phyloP scores from a whole-genome alignment of 2,329 filamentous ascomycete species.

The Cercospora sp. region DNA sequence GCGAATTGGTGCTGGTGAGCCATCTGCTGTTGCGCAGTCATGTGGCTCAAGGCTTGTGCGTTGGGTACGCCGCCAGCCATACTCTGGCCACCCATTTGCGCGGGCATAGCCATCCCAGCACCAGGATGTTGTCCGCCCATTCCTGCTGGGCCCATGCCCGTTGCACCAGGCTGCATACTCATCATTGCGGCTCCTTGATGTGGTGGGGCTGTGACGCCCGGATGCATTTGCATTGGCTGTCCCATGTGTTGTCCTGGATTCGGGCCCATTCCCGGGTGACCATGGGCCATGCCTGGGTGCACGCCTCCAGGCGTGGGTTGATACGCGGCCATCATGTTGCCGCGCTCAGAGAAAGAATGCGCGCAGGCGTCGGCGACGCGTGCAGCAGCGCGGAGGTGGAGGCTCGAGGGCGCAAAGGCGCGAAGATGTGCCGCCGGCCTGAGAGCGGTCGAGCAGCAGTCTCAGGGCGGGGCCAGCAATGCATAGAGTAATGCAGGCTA shows the following conservation, averaged over 20 bases:
- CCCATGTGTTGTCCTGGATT: slow-evolving; percentile 69
- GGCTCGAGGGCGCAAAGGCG: slow-evolving; percentile 16
- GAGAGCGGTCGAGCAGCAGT: slow-evolving; percentile 34
- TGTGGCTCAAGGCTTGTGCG: slow-evolving; percentile 69
- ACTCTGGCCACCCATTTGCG: slow-evolving; percentile 39
- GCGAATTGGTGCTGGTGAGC: slow-evolving; percentile 41
- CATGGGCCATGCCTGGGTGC: slow-evolving; percentile 66
- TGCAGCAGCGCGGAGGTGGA: slow-evolving; percentile 39
- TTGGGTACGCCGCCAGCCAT: slow-evolving; percentile 56
- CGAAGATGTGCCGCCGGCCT: slow-evolving; percentile 29
- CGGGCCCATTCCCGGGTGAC: slow-evolving; percentile 63
- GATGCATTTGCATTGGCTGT: slow-evolving; percentile 67
- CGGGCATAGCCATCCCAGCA: slow-evolving; percentile 38
- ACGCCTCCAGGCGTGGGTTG: slow-evolving; percentile 66
- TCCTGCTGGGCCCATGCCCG: slow-evolving; percentile 50
- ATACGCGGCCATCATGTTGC: slow-evolving; percentile 70
- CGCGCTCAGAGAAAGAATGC: slow-evolving; percentile 18
- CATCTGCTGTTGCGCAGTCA: slow-evolving; percentile 63
- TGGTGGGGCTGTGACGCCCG: slow-evolving; percentile 69
- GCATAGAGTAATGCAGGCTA: slow-evolving; percentile 30
- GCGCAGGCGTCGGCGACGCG: slow-evolving; percentile 11
- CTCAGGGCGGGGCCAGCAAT: slow-evolving; percentile 29
- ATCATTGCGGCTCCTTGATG: slow-evolving; percentile 67
- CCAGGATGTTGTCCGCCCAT: slow-evolving; percentile 38
- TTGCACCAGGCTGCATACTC: slow-evolving; percentile 71